Conservation (phyloP, 192 early-diverging fungal species). For the Mortierella hygrophila region DNA sequence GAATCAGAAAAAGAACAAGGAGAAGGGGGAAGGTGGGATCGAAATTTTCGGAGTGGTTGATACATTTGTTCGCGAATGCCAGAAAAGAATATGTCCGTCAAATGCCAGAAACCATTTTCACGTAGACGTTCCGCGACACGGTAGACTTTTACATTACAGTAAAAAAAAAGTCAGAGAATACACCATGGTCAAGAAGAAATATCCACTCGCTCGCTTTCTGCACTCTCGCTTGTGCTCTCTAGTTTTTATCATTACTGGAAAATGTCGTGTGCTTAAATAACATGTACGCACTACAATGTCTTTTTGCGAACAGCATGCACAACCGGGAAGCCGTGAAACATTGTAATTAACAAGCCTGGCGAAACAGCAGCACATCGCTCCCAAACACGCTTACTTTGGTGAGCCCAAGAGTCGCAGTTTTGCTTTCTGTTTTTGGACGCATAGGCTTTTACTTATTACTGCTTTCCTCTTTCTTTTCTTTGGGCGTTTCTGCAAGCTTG, state of each 20-base stretch:
- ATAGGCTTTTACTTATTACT: no score
- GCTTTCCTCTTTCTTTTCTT: no score
- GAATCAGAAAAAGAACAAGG: neutral
- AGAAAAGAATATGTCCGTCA: neutral
- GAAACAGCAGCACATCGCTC: no score
- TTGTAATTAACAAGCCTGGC: no score
- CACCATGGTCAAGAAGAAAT: neutral
- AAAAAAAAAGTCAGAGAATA: neutral
- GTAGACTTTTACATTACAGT: no score
- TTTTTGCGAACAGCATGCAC: no score
- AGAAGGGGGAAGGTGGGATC: neutral
- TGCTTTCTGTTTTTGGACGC: no score
- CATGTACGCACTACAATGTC: neutral
- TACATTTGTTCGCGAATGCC: neutral
- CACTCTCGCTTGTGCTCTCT: neutral
- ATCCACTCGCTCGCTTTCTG: neutral
- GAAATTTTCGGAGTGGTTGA: neutral
- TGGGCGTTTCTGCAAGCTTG: no score
- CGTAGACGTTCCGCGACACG: no score
- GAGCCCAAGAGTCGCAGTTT: no score
- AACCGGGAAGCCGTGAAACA: no score
- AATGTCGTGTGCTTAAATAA: neutral
- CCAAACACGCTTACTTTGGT: no score
- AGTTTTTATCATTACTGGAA: neutral
- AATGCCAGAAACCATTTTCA: neutral